A percentile compares a stretch with the other conserved stretches of the same genome.
phyloP scores from a whole-genome alignment of 2,329 filamentous ascomycete species.

The Plenodomus tracheiphilus region DNA sequence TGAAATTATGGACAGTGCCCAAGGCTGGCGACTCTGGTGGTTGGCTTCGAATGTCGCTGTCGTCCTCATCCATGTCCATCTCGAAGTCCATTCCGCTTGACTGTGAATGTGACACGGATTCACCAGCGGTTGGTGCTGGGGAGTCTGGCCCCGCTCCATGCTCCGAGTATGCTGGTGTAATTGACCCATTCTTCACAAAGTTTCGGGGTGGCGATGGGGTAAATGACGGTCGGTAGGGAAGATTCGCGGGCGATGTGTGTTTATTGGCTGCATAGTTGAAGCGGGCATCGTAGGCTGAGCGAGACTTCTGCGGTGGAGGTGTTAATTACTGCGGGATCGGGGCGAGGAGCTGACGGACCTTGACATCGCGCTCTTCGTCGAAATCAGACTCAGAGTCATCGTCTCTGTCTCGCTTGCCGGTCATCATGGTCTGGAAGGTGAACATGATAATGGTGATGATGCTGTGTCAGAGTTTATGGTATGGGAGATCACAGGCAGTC shows the following conservation, averaged over 20 bases:
- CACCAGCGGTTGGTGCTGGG: constrained; percentile 27
- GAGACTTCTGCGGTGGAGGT: constrained; percentile 29
- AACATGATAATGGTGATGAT: constrained; percentile 33
- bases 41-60: constrained; percentile 38
- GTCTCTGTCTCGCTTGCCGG: constrained; percentile 37
- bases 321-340: constrained; percentile 12
- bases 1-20: constrained; percentile 27
- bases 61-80: constrained; percentile 45
- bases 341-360: constrained; percentile 23
- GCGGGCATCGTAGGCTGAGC: constrained; percentile 26
- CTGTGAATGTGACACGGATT: constrained; percentile 26
- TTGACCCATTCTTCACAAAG: constrained; percentile 29
- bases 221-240: constrained; percentile 27
- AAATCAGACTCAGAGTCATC: constrained; percentile 39
- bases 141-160: constrained; percentile 26
- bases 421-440: constrained; percentile 30
- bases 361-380: constrained; percentile 36
- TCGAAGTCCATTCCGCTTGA: constrained; percentile 31
- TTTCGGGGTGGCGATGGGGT: constrained; percentile 33
- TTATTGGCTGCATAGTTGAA: constrained; percentile 20
- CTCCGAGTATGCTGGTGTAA: constrained; percentile 38
- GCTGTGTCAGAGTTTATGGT: constrained; percentile 7
- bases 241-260: constrained; percentile 19
- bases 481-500: constrained; percentile 18
- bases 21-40: constrained; percentile 41